Evolutionary conservation across 345 rosid species (phyloP).

Genomic region (Acer campestre): DNA sequence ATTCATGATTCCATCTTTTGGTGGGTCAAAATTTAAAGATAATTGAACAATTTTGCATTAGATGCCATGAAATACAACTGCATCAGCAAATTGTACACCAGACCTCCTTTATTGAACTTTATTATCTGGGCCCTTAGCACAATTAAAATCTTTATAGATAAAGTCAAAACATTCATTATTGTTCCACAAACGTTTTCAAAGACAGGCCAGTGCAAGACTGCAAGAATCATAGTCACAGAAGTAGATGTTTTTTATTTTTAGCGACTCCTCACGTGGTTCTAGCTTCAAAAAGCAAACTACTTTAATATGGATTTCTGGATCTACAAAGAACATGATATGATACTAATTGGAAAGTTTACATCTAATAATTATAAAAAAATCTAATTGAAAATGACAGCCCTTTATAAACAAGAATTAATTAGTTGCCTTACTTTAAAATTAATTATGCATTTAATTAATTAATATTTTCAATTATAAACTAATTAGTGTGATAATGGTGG

Average conservation of each 20-base stretch:
- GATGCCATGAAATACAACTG: too few relatives aligned
- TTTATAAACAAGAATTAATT: neutral
- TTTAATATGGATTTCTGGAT: neutral
- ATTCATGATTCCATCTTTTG: too few relatives aligned
- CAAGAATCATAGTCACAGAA: neutral
- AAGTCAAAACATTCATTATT: neutral
- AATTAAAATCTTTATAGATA: neutral
- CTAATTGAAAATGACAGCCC: neutral
- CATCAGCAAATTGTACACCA: neutral
- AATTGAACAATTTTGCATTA: constrained; percentile 2
- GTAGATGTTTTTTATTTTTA: too few relatives aligned
- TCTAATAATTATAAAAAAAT: neutral
- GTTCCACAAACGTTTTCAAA: neutral
- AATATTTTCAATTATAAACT: too few relatives aligned
- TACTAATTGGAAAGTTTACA: too few relatives aligned
- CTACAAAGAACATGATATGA: neutral
- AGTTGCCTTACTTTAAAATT: neutral
- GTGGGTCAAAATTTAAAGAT: neutral
- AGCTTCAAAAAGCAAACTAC: neutral
- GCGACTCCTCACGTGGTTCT: neutral
- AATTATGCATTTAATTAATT: neutral
- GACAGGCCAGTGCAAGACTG: neutral
- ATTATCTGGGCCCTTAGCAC: neutral
- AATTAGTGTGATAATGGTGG: too few relatives aligned
- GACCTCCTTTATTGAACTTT: neutral